Conservation (phyloP, 768 basidiomycete species). For the Rhodosporidiobolus odoratus region DNA sequence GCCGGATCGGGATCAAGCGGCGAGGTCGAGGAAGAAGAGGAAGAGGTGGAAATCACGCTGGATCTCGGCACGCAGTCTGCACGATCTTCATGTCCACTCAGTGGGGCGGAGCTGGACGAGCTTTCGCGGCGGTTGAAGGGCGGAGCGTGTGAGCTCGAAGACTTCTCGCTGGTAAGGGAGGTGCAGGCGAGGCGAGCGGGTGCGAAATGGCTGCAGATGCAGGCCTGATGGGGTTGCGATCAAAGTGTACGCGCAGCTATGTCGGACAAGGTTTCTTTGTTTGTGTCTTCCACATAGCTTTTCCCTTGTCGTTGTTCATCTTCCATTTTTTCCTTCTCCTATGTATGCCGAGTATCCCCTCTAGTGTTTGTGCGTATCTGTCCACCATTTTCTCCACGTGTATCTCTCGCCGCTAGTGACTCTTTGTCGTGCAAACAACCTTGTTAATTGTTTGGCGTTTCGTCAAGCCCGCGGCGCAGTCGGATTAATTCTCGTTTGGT, state of each 20-base stretch:
- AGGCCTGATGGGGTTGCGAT: not conserved
- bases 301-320: not conserved
- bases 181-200: constrained; percentile 10
- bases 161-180: constrained; percentile 25
- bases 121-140: not conserved
- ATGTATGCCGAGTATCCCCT: too few relatives aligned
- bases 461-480: too few relatives aligned
- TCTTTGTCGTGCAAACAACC: too few relatives aligned
- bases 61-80: not conserved
- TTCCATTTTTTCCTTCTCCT: not conserved
- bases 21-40: not conserved
- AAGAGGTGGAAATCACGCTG: constrained; percentile 25
- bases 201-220: not conserved
- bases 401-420: too few relatives aligned
- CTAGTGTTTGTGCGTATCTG: too few relatives aligned
- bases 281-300: not conserved
- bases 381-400: too few relatives aligned
- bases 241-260: not conserved
- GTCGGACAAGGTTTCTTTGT: too few relatives aligned
- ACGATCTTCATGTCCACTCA: not conserved
- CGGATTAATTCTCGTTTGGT: too few relatives aligned
- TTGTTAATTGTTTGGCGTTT: too few relatives aligned
- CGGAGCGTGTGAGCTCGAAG: constrained; percentile 32
- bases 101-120: constrained; percentile 16
- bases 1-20: too few relatives aligned